Evolutionary conservation across 2,329 filamentous ascomycete species (phyloP).

Genomic region (Diaporthe velutina): DNA sequence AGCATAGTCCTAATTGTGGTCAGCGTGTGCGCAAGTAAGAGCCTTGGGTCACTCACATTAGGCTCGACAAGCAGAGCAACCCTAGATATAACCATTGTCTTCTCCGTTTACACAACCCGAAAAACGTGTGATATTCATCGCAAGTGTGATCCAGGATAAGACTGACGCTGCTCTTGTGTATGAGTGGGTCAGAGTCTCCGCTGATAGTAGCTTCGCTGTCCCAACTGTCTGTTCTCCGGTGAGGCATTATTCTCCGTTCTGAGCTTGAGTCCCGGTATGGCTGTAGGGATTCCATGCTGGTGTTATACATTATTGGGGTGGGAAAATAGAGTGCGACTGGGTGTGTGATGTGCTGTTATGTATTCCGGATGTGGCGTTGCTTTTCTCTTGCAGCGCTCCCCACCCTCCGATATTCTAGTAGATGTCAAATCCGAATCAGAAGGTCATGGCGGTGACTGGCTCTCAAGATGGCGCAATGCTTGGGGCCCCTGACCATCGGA

Average conservation of each 20-base stretch:
- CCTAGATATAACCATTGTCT: conserved; percentile 23
- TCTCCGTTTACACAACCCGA: not conserved
- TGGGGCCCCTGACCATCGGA: conserved; percentile 18
- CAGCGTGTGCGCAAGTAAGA: not conserved
- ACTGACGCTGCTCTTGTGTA: not conserved
- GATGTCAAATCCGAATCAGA: not conserved
- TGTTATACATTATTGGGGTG: not conserved
- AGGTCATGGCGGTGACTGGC: conserved; percentile 4
- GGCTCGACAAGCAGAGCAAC: not conserved
- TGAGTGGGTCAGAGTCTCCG: not conserved
- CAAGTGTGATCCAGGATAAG: not conserved
- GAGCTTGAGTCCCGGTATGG: not conserved
- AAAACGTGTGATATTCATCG: not conserved
- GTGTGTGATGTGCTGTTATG: not conserved
- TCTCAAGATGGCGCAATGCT: conserved; percentile 4
- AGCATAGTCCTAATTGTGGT: conserved; percentile 23
- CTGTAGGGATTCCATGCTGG: not conserved
- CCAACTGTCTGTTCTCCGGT: conserved; percentile 24
- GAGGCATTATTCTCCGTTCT: not conserved
- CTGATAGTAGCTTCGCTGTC: conserved; percentile 32
- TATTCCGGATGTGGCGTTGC: not conserved
- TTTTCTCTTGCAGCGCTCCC: not conserved
- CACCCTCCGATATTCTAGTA: not conserved
- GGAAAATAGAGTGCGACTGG: not conserved
- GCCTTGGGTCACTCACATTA: conserved; percentile 26